Percentiles rank a stretch among this genome's conserved stretches.
Evolutionary conservation across 2,329 filamentous ascomycete genomes (phyloP).

Genomic region (Hypomyces rosellus): DNA sequence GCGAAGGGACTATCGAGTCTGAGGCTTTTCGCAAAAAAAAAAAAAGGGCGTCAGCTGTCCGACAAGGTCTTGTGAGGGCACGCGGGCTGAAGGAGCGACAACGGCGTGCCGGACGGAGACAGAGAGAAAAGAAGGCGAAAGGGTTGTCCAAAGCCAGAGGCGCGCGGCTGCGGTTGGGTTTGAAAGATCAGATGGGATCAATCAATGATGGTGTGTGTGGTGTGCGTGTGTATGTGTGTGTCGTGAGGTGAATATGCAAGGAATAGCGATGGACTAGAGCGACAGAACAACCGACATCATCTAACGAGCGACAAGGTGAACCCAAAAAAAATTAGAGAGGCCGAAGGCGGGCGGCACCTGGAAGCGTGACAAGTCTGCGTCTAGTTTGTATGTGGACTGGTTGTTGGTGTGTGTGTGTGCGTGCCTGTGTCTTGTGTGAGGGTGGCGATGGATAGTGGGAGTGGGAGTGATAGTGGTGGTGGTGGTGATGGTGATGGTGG

Average conservation of each 20-base stretch:
- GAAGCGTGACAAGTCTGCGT: too few species aligned
- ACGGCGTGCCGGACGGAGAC: background rate
- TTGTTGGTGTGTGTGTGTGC: too few species aligned
- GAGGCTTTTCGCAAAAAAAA: background rate
- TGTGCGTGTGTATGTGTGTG: too few species aligned
- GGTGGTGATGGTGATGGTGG: too few species aligned
- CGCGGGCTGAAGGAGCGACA: background rate
- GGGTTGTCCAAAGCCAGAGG: background rate
- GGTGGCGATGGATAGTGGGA: too few species aligned
- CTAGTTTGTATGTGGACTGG: too few species aligned
- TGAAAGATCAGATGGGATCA: background rate
- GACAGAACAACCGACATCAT: too few species aligned
- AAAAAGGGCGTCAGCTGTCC: background rate
- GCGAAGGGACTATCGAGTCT: background rate
- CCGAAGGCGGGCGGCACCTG: too few species aligned
- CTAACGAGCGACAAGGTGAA: constrained; percentile 6
- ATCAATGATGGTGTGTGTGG: background rate
- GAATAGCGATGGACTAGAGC: too few species aligned
- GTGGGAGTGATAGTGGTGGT: too few species aligned
- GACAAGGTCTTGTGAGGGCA: background rate
- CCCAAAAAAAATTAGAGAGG: background rate
- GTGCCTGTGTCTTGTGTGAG: too few species aligned
- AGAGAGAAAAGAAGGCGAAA: background rate
- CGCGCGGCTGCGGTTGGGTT: background rate
- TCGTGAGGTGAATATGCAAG: too few species aligned